Base-by-base conservation (phyloP, 1,284 basidiomycete species). In the Meira miltonrushii region DNA sequence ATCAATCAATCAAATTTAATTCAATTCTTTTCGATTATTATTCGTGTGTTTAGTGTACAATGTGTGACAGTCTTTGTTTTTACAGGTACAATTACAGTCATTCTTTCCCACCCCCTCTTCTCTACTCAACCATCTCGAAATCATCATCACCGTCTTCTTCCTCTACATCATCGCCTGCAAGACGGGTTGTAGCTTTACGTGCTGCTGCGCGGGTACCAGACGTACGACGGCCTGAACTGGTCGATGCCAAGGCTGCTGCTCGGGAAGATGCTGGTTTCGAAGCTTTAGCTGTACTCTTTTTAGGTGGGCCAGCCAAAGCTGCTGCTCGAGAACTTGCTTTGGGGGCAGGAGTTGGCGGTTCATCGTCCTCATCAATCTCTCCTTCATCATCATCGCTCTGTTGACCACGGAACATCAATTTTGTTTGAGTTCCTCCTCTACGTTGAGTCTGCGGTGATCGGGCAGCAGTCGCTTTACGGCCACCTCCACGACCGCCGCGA, bases 61-160 rank as follows among this genome's bases (percentile, higher is more conserved):
- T 39, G 50, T 37, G 4, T 37, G 23, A 4, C 17, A 5, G 6
- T 50, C 13, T 19, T 25, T 38, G 17, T 38, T 41, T 38, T 33
- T 8, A 40, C 50, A 33, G 17, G 8, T 39, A 13, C 50, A n/a
- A 13, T 33, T 53, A 12, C 21, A 23, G 12, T 17, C n/a, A 4
- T 50, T 13, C 23, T 37, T n/a, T 25, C n/a, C 25, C 11, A n/a
- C 28, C 39, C 5, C 23, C 8, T 53, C 5, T 21, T 6, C 67
- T 65, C 38, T 69, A 65, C 56, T 64, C 63, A 38, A 63, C 62
- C 6, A 57, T 58, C 37, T 61, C 61, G n/a, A 68, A 13, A 11
- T 58, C 47, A 25, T 61, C 57, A 23, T 68, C 68, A 40, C 65
- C 64, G 2, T 68, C 68, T 41, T 70, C 68, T 44, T 69, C 67